phyloP scores from a whole-genome alignment of 2,329 filamentous ascomycete genomes.

The Verticillium zaregamsianum region DNA sequence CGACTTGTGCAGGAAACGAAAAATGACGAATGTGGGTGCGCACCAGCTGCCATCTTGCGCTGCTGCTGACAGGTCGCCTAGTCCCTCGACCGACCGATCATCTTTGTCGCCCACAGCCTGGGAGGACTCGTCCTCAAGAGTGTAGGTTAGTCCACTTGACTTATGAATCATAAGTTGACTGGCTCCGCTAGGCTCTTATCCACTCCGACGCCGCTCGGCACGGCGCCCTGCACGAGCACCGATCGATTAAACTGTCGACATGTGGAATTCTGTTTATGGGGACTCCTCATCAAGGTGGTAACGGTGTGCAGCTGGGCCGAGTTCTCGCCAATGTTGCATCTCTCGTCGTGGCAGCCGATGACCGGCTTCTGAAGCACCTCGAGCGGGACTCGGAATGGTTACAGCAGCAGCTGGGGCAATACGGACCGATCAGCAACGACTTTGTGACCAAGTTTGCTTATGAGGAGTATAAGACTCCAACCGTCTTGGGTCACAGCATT shows the following conservation, averaged over 20 bases:
- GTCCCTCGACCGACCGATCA: constrained; percentile 22
- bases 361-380: constrained; percentile 18
- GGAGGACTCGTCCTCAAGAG: constrained; percentile 27
- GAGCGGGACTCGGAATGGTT: neutral
- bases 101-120: constrained; percentile 25
- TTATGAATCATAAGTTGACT: too few species aligned
- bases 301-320: constrained; percentile 21
- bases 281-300: constrained; percentile 31
- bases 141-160: constrained; percentile 28
- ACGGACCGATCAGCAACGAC: neutral
- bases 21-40: constrained; percentile 14
- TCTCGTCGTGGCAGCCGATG: constrained; percentile 23
- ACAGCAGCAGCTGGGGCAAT: neutral
- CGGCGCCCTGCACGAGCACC: constrained; percentile 21
- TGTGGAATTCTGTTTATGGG: constrained; percentile 34
- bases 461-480: neutral
- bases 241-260: constrained; percentile 27
- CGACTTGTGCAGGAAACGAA: constrained; percentile 23
- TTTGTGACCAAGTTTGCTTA: neutral
- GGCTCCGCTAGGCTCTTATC: too few species aligned
- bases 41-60: neutral
- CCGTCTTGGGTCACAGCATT: neutral
- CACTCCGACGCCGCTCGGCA: too few species aligned
- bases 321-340: constrained; percentile 27
- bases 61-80: constrained; percentile 6